Base-by-base conservation (phyloP, 768 basidiomycete species). In the Psilocybe cyanescens region DNA sequence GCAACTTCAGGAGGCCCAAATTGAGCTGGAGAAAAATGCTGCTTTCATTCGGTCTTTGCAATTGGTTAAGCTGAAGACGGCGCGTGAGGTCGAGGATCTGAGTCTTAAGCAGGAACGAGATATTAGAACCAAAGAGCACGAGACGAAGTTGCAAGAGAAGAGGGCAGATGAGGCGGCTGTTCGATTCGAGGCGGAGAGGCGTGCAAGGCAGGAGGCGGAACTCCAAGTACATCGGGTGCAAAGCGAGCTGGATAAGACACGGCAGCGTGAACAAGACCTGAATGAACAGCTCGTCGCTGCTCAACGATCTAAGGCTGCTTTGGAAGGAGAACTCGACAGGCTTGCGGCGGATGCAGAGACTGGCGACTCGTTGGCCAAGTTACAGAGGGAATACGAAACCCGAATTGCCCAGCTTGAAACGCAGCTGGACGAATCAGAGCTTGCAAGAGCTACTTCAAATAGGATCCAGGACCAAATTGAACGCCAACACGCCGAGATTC, bases 41-140 rank as follows among this genome's bases (percentile, higher is more conserved):
- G 80, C 82, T 1, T 89, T 94, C 66, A 91, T 96, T 64, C 88
- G 90, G 45, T 93, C 92, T n/a, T 79, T 97, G 29, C 91, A 96
- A 75, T 90, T 93, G 71, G 87, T 90, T 4, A 92, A 91, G 72
- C 74, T 79, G 30, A 83, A 92, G 1, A 78, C 95, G 51, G 81
- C 86, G 7, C 83, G 84, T 31, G 96, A 98, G 70, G 84, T 89
- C 3, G 95, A 97, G 71, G 96, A 98, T 71, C 75, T 92, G 41
- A 78, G 79, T 17, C 82, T 91, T 41, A 89, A 91, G 70, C 87
- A 86, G 24, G 91, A 93, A 69, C 80, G 80, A 56, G 92, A 90
- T 68, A 73, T 91, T 19, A 80, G 89, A 30, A 81, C 81, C 16
- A 89, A 88, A 68, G 92, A 92, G 68, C 93, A 90, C 74, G 83